Percentiles rank a stretch among this genome's conserved stretches.
These are phyloP conservation scores for Quambalaria eucalypti DNA, from an alignment of 1,284 basidiomycete genomes.

Conservation along the genomic window DNA sequence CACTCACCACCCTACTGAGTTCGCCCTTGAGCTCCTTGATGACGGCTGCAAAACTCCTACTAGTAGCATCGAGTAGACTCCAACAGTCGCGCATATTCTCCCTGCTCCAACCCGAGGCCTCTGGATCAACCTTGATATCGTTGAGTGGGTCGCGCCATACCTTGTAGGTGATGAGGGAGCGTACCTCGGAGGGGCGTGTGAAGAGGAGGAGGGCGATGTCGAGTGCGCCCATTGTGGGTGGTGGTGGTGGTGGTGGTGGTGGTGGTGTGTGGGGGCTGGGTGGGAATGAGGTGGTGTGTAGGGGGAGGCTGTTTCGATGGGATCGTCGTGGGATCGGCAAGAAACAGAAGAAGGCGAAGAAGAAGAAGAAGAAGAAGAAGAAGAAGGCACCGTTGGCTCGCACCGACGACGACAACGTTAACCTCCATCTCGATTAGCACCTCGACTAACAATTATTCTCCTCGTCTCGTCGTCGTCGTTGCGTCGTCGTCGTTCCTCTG, in stretches of 20 bases:
- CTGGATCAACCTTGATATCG: constrained; percentile 46
- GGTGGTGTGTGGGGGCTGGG: neutral
- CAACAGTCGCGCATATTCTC: constrained; percentile 74
- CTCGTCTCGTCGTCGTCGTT: no score
- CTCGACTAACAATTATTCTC: no score
- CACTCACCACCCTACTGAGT: constrained; percentile 74
- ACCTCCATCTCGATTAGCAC: no score
- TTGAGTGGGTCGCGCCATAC: constrained; percentile 50
- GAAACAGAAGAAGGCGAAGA: no score
- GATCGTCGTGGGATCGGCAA: no score
- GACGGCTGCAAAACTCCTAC: constrained; percentile 81
- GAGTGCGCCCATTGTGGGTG: neutral
- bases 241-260: neutral
- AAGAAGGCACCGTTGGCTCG: no score
- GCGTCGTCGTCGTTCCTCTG: no score
- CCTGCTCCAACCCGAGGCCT: constrained; percentile 42
- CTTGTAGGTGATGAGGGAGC: constrained; percentile 47
- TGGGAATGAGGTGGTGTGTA: neutral
- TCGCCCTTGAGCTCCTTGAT: constrained; percentile 96
- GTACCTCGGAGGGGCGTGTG: constrained; percentile 44
- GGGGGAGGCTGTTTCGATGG: no score
- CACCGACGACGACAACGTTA: no score
- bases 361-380: no score
- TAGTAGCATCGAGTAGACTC: constrained; percentile 79
- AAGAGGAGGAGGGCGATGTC: constrained; percentile 9